Evolutionary conservation across 768 basidiomycete genomes (phyloP).

Genomic region (Terana coerulea): DNA sequence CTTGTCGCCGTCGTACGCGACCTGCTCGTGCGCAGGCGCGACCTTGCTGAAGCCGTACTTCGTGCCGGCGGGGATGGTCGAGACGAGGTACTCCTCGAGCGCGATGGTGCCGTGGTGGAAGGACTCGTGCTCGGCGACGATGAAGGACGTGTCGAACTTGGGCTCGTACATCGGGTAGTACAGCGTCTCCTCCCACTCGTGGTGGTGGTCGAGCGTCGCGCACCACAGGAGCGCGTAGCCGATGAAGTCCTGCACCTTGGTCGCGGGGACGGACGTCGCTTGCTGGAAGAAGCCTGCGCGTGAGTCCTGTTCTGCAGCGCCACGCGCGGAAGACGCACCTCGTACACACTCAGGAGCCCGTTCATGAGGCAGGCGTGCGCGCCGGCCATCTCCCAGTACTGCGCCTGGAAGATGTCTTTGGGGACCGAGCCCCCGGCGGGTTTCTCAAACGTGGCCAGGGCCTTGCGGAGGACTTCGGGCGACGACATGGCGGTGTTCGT

Average conservation of each 20-base stretch:
- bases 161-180: constrained; percentile 14
- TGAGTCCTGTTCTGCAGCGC: neutral
- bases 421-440: constrained; percentile 4
- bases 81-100: constrained; percentile 11
- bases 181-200: constrained; percentile 11
- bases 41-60: constrained; percentile 11
- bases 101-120: constrained; percentile 5
- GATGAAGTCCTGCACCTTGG: constrained; percentile 11
- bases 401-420: constrained; percentile 8
- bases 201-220: constrained; percentile 8
- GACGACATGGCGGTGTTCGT: too few species aligned
- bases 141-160: constrained; percentile 9
- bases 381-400: constrained; percentile 14
- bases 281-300: neutral
- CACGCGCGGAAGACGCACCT: neutral
- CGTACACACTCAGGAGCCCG: constrained; percentile 11
- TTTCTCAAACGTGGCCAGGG: constrained; percentile 1
- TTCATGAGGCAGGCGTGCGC: constrained; percentile 9
- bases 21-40: constrained; percentile 4
- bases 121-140: constrained; percentile 6
- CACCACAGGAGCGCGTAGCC: constrained; percentile 8
- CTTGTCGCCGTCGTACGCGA: constrained; percentile 7
- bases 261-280: constrained; percentile 4
- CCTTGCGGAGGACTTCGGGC: neutral
- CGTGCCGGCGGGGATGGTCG: constrained; percentile 3